Base-by-base conservation (phyloP, 164 flowering plant genomes). In the Vitis labrusca region DNA sequence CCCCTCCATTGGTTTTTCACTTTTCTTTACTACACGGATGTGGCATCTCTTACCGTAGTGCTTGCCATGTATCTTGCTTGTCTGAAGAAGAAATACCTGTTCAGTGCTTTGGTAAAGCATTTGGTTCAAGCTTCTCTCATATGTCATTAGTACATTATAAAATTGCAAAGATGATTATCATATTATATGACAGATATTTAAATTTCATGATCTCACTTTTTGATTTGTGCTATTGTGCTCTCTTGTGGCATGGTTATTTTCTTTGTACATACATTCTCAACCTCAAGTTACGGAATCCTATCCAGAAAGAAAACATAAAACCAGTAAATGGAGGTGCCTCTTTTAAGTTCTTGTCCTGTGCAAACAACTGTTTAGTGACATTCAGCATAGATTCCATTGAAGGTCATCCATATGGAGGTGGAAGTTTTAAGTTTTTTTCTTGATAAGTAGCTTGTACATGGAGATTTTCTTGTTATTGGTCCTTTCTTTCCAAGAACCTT, bases 1-100 rank as follows among this genome's bases (percentile, higher is more conserved):
- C 98, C 99, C 8, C 86, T 90, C 67, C 97, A 95, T 61, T 95
- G 98, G 98, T 93, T 95, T 82, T 95, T 95, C 86, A 79, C 91
- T 47, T 93, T 85, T 76, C 86, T 95, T 44, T 95, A 93, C 76
- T 95, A 95, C 67, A 95, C 98, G 27, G 98, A 95, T 84, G 92
- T 93, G 58, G 93, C 97, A 68, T 93, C 99, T 32, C 79, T 91
- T 8, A 80, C 91, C 47, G 81, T 84, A 9, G 93, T 93, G 52
- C 97, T 95, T 61, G 88, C 93, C 2, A 88, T 90, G 92, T 90
- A 93, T 81, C 82, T 95, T 61, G 78, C 85, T 14, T 79, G 84
- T 72, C 74, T 95, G 84, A 93, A 88, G 86, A 86, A 80, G 85
- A 83, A 77, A 27, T 88, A 86, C 74, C 76, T 59, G 74, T 63